Percentiles rank a stretch among this genome's conserved stretches.
phyloP scores from a whole-genome alignment of 495 filamentous ascomycete genomes.

The Penicillium canariense region DNA sequence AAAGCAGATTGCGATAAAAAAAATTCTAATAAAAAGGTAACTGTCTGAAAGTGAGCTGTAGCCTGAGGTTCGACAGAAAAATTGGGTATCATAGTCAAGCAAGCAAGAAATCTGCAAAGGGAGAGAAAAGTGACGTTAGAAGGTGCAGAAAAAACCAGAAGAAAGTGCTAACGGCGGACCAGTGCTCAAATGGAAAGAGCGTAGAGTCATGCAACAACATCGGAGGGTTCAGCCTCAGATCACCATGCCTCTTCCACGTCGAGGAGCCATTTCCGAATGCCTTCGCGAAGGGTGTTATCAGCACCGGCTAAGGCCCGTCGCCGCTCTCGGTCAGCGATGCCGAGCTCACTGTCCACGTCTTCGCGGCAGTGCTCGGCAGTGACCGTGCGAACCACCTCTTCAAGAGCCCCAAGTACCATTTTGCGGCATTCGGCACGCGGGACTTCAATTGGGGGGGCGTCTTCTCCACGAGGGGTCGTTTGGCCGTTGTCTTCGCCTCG shows the following conservation, averaged over 20 bases:
- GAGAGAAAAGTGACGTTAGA: background rate
- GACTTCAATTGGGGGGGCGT: constrained; percentile 44
- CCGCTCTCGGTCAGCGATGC: constrained; percentile 38
- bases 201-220: background rate
- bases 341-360: constrained; percentile 37
- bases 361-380: constrained; percentile 53
- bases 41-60: background rate
- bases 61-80: constrained; percentile 12
- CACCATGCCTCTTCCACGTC: constrained; percentile 55
- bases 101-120: constrained; percentile 9
- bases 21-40: constrained; percentile 5
- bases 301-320: constrained; percentile 35
- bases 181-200: background rate
- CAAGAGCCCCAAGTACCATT: constrained; percentile 60
- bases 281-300: constrained; percentile 62
- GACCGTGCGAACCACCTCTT: constrained; percentile 62
- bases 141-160: background rate
- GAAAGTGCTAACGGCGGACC: background rate
- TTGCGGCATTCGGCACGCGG: constrained; percentile 59
- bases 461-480: constrained; percentile 25
- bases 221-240: constrained; percentile 5
- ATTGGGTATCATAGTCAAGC: constrained; percentile 33
- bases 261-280: constrained; percentile 61
- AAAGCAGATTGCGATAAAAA: constrained; percentile 4
- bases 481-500: constrained; percentile 31